Percentiles rank a stretch among this genome's conserved stretches.
These are phyloP conservation scores for Lineolata rhizophorae DNA, from an alignment of 495 filamentous ascomycete species.

Conservation along the genomic window DNA sequence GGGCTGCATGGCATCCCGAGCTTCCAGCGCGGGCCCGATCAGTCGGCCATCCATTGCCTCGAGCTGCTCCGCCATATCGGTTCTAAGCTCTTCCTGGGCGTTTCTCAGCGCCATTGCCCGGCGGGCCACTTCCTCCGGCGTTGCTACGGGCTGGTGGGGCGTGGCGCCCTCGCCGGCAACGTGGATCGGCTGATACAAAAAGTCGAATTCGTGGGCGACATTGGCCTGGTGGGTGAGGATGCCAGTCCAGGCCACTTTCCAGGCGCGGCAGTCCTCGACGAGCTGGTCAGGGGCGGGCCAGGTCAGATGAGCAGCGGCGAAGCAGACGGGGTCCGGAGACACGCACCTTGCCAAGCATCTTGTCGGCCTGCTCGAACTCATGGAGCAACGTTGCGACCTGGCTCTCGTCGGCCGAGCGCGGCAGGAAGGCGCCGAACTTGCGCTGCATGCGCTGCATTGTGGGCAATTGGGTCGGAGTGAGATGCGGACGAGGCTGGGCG, in stretches of 20 bases:
- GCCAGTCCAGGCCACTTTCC: slow-evolving; percentile 68
- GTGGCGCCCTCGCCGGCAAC: slow-evolving; percentile 23
- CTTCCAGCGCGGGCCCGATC: slow-evolving; percentile 48
- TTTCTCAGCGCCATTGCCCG: slow-evolving; percentile 45
- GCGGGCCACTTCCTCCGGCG: slow-evolving; percentile 38
- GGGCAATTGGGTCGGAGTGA: no score
- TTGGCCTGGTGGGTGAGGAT: slow-evolving; percentile 51
- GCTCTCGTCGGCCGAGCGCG: slow-evolving; percentile 51
- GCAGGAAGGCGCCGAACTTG: slow-evolving; percentile 50
- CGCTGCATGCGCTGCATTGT: slow-evolving; percentile 66
- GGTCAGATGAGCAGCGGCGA: no score
- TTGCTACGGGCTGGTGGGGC: slow-evolving; percentile 28
- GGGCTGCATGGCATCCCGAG: slow-evolving; percentile 46
- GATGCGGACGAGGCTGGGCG: no score
- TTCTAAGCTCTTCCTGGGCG: slow-evolving; percentile 51
- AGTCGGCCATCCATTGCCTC: slow-evolving; percentile 48
- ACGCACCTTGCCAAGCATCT: slow-evolving; percentile 46
- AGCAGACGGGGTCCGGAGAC: neutral
- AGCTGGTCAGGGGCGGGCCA: slow-evolving; percentile 28
- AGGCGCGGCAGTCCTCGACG: slow-evolving; percentile 56
- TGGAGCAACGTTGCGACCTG: slow-evolving; percentile 54
- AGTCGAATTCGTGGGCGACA: slow-evolving; percentile 48
- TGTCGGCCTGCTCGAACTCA: slow-evolving; percentile 72
- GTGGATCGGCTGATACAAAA: slow-evolving; percentile 63
- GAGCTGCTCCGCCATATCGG: slow-evolving; percentile 56